Base-by-base conservation (phyloP, 176 grass and related monocot genomes). In the Rhynchospora tenuis region DNA sequence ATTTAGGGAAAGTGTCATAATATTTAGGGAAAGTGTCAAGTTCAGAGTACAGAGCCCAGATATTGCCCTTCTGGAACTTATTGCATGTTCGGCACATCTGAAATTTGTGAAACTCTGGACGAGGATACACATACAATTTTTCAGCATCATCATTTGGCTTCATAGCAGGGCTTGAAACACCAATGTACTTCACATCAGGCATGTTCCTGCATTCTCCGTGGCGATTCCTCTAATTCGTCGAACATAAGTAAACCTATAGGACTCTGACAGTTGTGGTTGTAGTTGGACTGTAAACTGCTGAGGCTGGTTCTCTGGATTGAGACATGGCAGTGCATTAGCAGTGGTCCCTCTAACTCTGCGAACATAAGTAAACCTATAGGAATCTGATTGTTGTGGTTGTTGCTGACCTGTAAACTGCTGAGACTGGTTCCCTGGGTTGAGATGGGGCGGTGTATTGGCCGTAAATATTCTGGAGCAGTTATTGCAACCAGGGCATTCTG, bases 1-100 rank as follows among this genome's bases (percentile, higher is more conserved):
- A 98, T 85, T 98, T 98, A 59, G 95, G 95, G 0, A 38, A 38
- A 3, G 33, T 38, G 5, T 38, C 33, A 4, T 94, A 98, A 28
- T 80, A 98, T 85, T 98, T 98, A 59, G 95, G 95, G 0, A 38
- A 38, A 3, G 33, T 38, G 5, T 38, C 33, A 4, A 38, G 33
- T 2, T 38, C 33, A 38, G 33, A 38, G 33, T 38, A 74, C n/a
- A 74, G 22, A 46, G 70, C 70, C 70, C 70, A 74, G 5, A 74
- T 74, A 44, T 74, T 44, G 45, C 46, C 46, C 20, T 13, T 11
- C n/a, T 27, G 45, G 45, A 74, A 74, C 7, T 74, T 4, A 22
- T 15, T 6, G 5, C 22, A 4, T 26, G 70, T 74, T 47, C 70
- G 20, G 45, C 70, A 74, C 1, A 6, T 24, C 5, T 74, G 45